Percentiles rank a stretch among this genome's conserved stretches.
Conservation (phyloP, 2,329 filamentous ascomycete genomes). For the Mycosphaerelloides madeirae region DNA sequence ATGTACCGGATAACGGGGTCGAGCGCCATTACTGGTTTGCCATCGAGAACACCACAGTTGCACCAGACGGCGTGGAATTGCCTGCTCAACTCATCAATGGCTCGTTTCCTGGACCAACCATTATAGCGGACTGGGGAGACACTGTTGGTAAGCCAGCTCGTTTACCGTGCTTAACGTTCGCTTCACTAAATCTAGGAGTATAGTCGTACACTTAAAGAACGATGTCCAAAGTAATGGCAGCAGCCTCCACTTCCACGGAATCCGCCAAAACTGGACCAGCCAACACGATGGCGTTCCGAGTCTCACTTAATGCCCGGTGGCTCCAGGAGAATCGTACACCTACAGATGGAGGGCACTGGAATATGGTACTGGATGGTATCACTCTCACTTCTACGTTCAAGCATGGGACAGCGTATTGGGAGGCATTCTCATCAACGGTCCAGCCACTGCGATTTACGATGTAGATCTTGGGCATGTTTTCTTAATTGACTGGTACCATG, state of each 20-base stretch:
- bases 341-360: slow-evolving; percentile 54
- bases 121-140: slow-evolving; percentile 36
- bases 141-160: neutral
- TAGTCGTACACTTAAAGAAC: slow-evolving; percentile 31
- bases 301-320: slow-evolving; percentile 46
- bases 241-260: slow-evolving; percentile 48
- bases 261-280: slow-evolving; percentile 50
- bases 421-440: slow-evolving; percentile 35
- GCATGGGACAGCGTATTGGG: slow-evolving; percentile 36
- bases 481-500: slow-evolving; percentile 35
- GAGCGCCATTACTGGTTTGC: slow-evolving; percentile 41
- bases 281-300: slow-evolving; percentile 44
- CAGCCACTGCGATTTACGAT: slow-evolving; percentile 34
- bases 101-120: slow-evolving; percentile 43
- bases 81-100: slow-evolving; percentile 42
- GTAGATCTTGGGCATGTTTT: slow-evolving; percentile 34
- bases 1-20: slow-evolving; percentile 34
- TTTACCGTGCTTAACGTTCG: neutral
- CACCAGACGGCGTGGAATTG: slow-evolving; percentile 43
- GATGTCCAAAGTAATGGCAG: slow-evolving; percentile 42
- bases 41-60: slow-evolving; percentile 38
- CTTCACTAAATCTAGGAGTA: too few relatives aligned
- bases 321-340: slow-evolving; percentile 48
- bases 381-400: slow-evolving; percentile 39
- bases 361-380: slow-evolving; percentile 40